phyloP scores from a whole-genome alignment of 2,329 filamentous ascomycete species.

The Chaetomium strumarium region DNA sequence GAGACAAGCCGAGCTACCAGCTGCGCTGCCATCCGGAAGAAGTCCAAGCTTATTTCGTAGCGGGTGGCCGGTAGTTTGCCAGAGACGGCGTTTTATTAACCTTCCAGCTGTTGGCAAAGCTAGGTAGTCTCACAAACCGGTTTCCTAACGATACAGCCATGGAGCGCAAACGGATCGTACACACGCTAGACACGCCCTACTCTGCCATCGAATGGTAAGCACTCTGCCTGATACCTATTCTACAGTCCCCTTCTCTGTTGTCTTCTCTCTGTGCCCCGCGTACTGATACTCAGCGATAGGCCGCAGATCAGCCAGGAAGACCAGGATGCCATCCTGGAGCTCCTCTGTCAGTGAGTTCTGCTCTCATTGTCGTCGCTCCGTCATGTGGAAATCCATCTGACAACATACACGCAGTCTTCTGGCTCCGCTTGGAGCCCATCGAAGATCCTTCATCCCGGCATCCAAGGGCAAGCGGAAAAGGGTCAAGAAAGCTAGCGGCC shows the following conservation, averaged over 20 bases:
- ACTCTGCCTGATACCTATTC: background rate
- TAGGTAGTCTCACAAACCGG: background rate
- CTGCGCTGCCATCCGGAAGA: no score
- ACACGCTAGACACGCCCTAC: slow-evolving; percentile 42
- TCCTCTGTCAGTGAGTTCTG: slow-evolving; percentile 56
- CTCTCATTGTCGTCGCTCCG: background rate
- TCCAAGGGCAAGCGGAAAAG: slow-evolving; percentile 60
- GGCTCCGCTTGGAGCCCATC: slow-evolving; percentile 57
- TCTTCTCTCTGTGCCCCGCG: background rate
- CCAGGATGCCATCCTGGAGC: slow-evolving; percentile 59
- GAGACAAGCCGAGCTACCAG: no score
- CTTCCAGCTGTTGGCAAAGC: no score
- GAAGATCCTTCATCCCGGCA: slow-evolving; percentile 44
- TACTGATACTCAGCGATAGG: slow-evolving; percentile 38
- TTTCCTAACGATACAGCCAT: slow-evolving; percentile 26
- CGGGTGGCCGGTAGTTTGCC: background rate
- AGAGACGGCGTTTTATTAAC: background rate
- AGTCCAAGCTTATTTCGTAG: no score
- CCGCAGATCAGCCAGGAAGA: slow-evolving; percentile 52
- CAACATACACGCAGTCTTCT: slow-evolving; percentile 45
- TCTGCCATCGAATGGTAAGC: slow-evolving; percentile 39
- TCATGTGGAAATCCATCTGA: background rate
- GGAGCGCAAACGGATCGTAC: slow-evolving; percentile 54
- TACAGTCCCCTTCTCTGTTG: background rate
- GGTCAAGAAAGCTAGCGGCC: slow-evolving; percentile 35